These are phyloP conservation scores for Cercospora sp. DNA, from an alignment of 2,329 filamentous ascomycete genomes.

Conservation along the genomic window DNA sequence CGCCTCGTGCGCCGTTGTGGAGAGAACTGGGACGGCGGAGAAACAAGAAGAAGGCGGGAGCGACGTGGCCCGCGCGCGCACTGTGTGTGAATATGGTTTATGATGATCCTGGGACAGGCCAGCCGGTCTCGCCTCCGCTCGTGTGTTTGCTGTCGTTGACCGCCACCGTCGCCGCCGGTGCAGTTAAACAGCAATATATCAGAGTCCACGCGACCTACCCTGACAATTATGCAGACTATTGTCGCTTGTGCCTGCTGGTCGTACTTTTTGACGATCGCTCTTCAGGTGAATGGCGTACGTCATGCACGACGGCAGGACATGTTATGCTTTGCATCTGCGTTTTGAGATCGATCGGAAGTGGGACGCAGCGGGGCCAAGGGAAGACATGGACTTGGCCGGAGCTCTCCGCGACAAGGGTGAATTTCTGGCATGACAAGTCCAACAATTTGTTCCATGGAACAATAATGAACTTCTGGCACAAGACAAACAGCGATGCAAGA, in stretches of 20 bases:
- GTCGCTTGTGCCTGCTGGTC: neutral
- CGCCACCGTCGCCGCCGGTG: neutral
- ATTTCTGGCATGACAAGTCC: neutral
- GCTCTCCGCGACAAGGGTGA: neutral
- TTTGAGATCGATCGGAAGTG: neutral
- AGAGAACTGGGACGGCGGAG: neutral
- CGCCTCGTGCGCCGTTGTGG: neutral
- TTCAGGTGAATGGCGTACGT: neutral
- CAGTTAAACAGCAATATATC: neutral
- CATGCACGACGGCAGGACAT: neutral
- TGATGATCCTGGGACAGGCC: neutral
- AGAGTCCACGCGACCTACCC: neutral
- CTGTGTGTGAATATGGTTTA: neutral
- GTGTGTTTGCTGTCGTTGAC: neutral
- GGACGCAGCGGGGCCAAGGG: neutral
- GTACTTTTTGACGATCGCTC: neutral
- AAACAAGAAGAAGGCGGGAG: neutral
- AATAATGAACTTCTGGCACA: neutral
- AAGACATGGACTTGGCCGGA: neutral
- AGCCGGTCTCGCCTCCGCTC: neutral
- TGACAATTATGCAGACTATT: neutral
- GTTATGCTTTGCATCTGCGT: conserved; percentile 4
- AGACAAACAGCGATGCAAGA: neutral
- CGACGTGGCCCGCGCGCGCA: neutral
- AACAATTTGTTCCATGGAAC: neutral